phyloP scores from a whole-genome alignment of 2,329 filamentous ascomycete genomes.

The Botrytis elliptica region DNA sequence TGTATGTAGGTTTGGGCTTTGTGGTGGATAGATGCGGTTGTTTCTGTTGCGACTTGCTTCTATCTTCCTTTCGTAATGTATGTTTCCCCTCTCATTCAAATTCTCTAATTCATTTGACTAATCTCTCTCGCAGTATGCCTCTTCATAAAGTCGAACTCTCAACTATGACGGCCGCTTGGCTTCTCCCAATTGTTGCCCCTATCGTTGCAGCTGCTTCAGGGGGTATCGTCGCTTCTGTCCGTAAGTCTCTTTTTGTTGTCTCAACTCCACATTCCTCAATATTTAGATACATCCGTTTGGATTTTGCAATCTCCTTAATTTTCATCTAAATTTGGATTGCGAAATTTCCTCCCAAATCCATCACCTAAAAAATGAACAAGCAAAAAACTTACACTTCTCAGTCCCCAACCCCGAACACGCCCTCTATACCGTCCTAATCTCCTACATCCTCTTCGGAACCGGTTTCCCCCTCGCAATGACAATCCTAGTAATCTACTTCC shows the following conservation, averaged over 20 bases:
- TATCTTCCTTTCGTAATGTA: conserved; percentile 58
- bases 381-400: neutral
- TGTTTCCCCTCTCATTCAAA: neutral
- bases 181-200: conserved; percentile 65
- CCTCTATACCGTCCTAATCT: conserved; percentile 60
- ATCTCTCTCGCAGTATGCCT: conserved; percentile 33
- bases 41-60: conserved; percentile 55
- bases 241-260: neutral
- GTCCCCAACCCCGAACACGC: conserved; percentile 55
- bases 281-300: neutral
- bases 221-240: conserved; percentile 59
- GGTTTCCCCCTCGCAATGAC: conserved; percentile 60
- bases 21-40: conserved; percentile 56
- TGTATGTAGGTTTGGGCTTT: conserved; percentile 50
- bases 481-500: conserved; percentile 67
- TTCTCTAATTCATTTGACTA: neutral
- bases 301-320: neutral
- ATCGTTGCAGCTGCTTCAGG: conserved; percentile 66
- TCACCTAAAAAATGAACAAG: neutral
- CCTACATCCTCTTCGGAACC: conserved; percentile 68
- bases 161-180: conserved; percentile 62
- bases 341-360: too few relatives aligned
- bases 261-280: neutral
- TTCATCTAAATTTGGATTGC: neutral
- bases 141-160: conserved; percentile 47